Evolutionary conservation across 805 yeast species (phyloP).

Genomic region (Saccharomycopsis sp.): DNA sequence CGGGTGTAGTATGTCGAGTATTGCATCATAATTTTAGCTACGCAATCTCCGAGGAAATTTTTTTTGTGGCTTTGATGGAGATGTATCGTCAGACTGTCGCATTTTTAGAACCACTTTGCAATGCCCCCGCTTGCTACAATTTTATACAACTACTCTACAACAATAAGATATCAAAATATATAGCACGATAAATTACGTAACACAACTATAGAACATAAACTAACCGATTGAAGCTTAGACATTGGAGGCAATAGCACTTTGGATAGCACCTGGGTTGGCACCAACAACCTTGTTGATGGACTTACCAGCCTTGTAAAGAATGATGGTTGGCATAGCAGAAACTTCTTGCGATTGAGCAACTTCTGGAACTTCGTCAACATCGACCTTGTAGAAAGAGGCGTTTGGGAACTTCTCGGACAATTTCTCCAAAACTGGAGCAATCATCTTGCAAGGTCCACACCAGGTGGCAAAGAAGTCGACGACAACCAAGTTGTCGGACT

Average conservation of each 20-base stretch:
- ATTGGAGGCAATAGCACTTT: conserved; percentile 53
- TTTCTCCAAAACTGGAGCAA: conserved; percentile 88
- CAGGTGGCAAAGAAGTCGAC: conserved; percentile 96
- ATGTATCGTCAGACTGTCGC: too few species aligned
- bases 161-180: too few species aligned
- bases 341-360: conserved; percentile 62
- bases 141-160: too few species aligned
- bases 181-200: neutral
- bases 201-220: neutral
- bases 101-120: too few species aligned
- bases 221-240: conserved; percentile 31
- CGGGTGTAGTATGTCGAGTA: too few species aligned
- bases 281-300: conserved; percentile 77
- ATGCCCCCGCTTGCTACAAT: too few species aligned
- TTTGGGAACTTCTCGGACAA: conserved; percentile 55
- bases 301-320: conserved; percentile 79
- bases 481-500: conserved; percentile 67
- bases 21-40: too few species aligned
- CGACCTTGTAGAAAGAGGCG: conserved; percentile 81
- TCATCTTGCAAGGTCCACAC: conserved; percentile 99
- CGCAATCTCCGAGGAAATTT: too few species aligned
- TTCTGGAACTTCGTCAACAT: conserved; percentile 76
- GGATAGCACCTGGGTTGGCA: conserved; percentile 82
- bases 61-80: too few species aligned
- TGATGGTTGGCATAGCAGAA: conserved; percentile 59